phyloP scores from a whole-genome alignment of 1,284 basidiomycete genomes.

The Apiotrichum montevideense region DNA sequence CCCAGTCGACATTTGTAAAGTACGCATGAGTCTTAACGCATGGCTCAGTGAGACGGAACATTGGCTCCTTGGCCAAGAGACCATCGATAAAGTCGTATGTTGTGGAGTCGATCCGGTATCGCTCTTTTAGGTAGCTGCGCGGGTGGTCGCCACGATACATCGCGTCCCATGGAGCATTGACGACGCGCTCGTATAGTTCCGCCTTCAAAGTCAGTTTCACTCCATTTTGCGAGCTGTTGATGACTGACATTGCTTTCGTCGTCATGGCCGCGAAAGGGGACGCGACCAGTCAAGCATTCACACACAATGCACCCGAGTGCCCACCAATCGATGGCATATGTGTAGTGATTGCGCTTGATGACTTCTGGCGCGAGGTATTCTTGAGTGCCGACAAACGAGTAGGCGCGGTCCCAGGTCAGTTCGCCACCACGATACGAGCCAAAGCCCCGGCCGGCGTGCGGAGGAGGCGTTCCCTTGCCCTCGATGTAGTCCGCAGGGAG shows the following conservation, averaged over 20 bases:
- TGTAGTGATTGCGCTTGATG: conserved; percentile 82
- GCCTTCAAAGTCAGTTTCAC: neutral
- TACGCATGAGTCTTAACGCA: conserved; percentile 86
- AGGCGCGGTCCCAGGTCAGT: conserved; percentile 20
- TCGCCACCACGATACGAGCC: conserved; percentile 19
- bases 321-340: conserved; percentile 97
- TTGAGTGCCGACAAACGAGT: conserved; percentile 56
- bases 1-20: conserved; percentile 74
- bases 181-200: conserved; percentile 17
- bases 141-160: conserved; percentile 23
- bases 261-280: conserved; percentile 23
- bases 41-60: conserved; percentile 77
- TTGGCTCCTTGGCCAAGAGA: conserved; percentile 84
- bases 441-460: conserved; percentile 18
- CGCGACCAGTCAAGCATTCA: conserved; percentile 61
- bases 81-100: conserved; percentile 92
- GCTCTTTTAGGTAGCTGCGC: conserved; percentile 12
- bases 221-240: neutral
- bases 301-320: conserved; percentile 94
- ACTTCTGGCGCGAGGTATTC: conserved; percentile 91
- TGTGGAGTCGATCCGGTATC: conserved; percentile 70
- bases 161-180: conserved; percentile 36
- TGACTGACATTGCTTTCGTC: conserved; percentile 16
- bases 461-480: conserved; percentile 17
- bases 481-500: conserved; percentile 18